Conservation (phyloP, 768 basidiomycete genomes). For the Lentinula guzmanii region DNA sequence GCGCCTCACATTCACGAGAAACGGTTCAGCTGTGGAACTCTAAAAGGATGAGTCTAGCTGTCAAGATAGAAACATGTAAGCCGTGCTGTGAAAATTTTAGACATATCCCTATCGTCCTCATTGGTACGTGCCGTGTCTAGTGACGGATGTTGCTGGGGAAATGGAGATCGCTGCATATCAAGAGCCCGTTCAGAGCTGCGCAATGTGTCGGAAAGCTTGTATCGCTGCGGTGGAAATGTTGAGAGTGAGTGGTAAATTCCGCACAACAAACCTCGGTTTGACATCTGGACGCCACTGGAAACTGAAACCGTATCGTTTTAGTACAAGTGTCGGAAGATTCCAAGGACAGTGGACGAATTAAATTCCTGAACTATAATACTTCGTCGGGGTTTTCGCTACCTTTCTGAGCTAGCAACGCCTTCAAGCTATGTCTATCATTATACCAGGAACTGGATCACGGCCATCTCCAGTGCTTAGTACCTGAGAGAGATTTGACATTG, state of each 20-base stretch:
- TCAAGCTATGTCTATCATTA: not conserved
- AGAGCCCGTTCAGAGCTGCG: conserved; percentile 42
- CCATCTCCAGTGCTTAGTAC: not conserved
- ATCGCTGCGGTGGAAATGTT: conserved; percentile 66
- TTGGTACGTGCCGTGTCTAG: conserved; percentile 23
- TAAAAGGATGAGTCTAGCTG: conserved; percentile 36
- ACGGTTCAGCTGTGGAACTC: conserved; percentile 47
- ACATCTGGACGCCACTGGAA: not conserved
- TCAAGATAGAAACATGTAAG: conserved; percentile 49
- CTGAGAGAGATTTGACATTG: too few species aligned
- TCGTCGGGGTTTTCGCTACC: not conserved
- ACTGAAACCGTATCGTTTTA: conserved; percentile 17
- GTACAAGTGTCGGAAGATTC: conserved; percentile 60
- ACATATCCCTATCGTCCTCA: not conserved
- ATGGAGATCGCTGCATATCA: conserved; percentile 42
- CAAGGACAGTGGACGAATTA: conserved; percentile 46
- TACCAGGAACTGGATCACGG: not conserved
- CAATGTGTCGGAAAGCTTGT: conserved; percentile 53
- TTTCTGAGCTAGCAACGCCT: not conserved
- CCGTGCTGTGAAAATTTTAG: not conserved
- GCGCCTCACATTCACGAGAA: conserved; percentile 41
- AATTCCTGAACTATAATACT: not conserved
- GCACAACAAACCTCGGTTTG: not conserved
- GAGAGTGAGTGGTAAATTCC: conserved; percentile 32
- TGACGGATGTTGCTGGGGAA: conserved; percentile 61